phyloP scores from a whole-genome alignment of 2,329 filamentous ascomycete genomes.

The Aspergillus costaricaensis region DNA sequence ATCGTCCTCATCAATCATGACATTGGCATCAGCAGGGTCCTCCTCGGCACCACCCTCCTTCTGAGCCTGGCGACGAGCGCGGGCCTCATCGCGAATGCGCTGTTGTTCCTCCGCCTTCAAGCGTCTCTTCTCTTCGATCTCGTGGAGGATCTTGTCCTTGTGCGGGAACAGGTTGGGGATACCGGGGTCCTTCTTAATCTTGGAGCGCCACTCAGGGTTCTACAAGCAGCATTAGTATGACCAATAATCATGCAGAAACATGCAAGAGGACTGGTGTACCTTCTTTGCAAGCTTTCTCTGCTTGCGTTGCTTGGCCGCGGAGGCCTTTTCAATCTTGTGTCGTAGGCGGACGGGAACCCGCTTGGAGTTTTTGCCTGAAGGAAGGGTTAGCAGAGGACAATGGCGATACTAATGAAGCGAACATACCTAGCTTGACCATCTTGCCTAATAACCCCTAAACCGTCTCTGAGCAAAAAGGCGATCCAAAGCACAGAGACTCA shows the following conservation, averaged over 20 bases:
- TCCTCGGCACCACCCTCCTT: conserved; percentile 35
- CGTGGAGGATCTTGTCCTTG: conserved; percentile 91
- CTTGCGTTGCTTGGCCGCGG: conserved; percentile 87
- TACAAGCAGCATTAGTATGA: conserved; percentile 31
- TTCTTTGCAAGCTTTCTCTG: conserved; percentile 86
- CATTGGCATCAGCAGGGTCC: conserved; percentile 35
- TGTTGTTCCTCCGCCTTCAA: conserved; percentile 78
- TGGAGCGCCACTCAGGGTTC: conserved; percentile 95
- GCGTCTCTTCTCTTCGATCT: conserved; percentile 86
- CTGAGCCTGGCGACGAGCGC: conserved; percentile 43
- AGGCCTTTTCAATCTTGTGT: conserved; percentile 94
- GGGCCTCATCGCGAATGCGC: conserved; percentile 68
- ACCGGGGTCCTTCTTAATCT: conserved; percentile 95
- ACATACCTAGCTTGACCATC: conserved; percentile 47
- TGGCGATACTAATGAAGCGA: background rate
- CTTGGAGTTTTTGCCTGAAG: conserved; percentile 88
- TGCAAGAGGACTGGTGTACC: conserved; percentile 37
- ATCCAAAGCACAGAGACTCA: conserved; percentile 17
- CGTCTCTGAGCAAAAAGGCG: conserved; percentile 17
- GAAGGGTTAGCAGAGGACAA: conserved; percentile 1
- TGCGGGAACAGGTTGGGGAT: conserved; percentile 97
- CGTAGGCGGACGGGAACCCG: conserved; percentile 83
- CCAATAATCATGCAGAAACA: background rate
- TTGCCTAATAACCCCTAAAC: conserved; percentile 23
- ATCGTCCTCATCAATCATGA: conserved; percentile 51